Base-by-base conservation (phyloP, 495 filamentous ascomycete species). In the Amorphotheca resinae region DNA sequence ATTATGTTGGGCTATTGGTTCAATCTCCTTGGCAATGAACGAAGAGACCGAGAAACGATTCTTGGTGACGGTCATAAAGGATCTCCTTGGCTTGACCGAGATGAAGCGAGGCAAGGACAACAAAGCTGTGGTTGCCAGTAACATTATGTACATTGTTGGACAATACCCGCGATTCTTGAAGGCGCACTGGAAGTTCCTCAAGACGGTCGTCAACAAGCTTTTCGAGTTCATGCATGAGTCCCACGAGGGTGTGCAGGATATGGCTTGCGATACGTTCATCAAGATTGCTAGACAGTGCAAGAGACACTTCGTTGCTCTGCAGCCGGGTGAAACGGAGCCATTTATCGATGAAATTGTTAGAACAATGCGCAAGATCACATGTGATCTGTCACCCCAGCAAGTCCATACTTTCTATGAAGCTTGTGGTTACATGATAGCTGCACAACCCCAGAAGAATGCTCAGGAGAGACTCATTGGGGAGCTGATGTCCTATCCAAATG, bases 201-300 rank as follows among this genome's bases (percentile, higher is more conserved):
- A 99, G 74, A 99, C 91, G 5, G 91, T 99, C 16, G 91, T 99
- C 51, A 99, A 96, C 66, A 99, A 99, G 66, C 76, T 99, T 9
- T 99, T 99, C 54, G 91, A 99, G 63, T 99, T 99, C 57, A 99
- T 99, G 91, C 91, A 99, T 62, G 91, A 99, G 59, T 96, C 91
- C 3, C 91, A 99, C 58, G 91, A 99, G 74, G 91, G 87, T 66
- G 91, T 99, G 36, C 91, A 99, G 66, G 91, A 99, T 58, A 99
- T 99, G 91, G 91, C 91, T 50, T 99, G 91, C 53, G 91, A 99
- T 65, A 99, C 91, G 0, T 99, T 99, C 59, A 99, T 99, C 67
- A 99, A 99, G 68, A 99, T 99, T 49, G 93, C 91, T 32, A 91
- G 91, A 60, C 93, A 95, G 63, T 99, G 91, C 68, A 81, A 86